Evolutionary conservation across 1,284 basidiomycete genomes (phyloP).

Genomic region (Tilletia indica): DNA sequence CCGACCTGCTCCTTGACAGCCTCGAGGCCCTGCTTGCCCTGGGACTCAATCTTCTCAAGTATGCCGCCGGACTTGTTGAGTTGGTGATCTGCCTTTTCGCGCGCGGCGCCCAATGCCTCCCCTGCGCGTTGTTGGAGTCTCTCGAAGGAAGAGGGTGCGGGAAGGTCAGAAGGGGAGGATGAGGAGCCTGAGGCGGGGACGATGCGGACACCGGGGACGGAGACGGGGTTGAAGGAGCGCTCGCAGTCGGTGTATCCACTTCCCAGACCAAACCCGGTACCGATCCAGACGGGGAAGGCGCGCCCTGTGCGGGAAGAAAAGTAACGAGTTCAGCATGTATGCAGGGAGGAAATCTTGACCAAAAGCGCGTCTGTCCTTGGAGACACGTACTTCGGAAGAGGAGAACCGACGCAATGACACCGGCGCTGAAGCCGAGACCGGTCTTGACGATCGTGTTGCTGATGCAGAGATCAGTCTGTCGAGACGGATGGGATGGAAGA

Average conservation of each 20-base stretch:
- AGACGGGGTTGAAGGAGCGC: constrained; percentile 89
- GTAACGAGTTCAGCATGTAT: constrained; percentile 20
- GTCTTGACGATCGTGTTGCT: constrained; percentile 65
- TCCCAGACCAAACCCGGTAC: constrained; percentile 79
- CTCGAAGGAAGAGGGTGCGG: constrained; percentile 42
- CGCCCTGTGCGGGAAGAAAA: constrained; percentile 67
- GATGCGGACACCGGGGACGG: constrained; percentile 84
- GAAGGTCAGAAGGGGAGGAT: constrained; percentile 45
- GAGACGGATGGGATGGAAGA: background rate
- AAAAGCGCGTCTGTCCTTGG: constrained; percentile 17
- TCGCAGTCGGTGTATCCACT: constrained; percentile 93
- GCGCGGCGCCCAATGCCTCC: constrained; percentile 44
- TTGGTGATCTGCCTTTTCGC: constrained; percentile 32
- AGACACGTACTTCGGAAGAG: constrained; percentile 82
- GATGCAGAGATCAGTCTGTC: constrained; percentile 54
- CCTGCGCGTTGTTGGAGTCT: constrained; percentile 48
- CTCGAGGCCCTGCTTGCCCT: constrained; percentile 25
- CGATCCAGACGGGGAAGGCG: constrained; percentile 90
- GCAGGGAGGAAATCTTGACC: constrained; percentile 14
- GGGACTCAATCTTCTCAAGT: constrained; percentile 26
- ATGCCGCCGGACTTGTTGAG: constrained; percentile 38
- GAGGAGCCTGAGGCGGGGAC: constrained; percentile 60
- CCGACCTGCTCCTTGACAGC: constrained; percentile 9
- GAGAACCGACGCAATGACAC: constrained; percentile 89
- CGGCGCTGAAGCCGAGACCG: constrained; percentile 88